Evolutionary conservation across 352 stramenopile species (phyloP).

Genomic region (Globisporangium barbulae): DNA sequence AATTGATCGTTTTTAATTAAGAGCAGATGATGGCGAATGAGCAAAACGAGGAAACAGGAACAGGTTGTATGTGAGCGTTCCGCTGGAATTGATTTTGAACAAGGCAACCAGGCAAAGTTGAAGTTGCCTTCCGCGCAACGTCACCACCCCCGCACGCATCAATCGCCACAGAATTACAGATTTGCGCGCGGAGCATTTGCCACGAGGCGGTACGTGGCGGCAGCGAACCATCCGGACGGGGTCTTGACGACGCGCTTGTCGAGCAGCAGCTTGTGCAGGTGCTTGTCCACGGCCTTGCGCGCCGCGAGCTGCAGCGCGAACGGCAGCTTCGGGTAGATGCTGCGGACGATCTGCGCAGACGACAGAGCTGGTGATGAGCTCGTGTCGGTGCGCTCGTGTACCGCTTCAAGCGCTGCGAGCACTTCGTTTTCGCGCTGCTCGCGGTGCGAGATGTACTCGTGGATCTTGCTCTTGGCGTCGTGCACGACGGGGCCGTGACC

Average conservation of each 20-base stretch:
- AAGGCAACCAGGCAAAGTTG: neutral
- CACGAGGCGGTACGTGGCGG: conserved; percentile 6
- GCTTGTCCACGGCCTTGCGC: conserved; percentile 50
- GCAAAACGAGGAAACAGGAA: neutral
- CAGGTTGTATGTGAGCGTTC: neutral
- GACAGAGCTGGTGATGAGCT: conserved; percentile 20
- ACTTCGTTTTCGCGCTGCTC: conserved; percentile 70
- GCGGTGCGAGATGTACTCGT: conserved; percentile 76
- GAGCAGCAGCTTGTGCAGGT: conserved; percentile 57
- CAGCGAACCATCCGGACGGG: neutral
- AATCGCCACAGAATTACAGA: neutral
- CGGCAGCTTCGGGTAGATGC: conserved; percentile 56
- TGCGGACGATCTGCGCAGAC: conserved; percentile 40
- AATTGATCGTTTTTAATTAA: conserved; percentile 1
- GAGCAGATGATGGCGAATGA: neutral
- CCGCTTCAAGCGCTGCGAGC: conserved; percentile 32
- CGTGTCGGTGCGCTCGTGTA: neutral
- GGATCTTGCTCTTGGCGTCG: conserved; percentile 62
- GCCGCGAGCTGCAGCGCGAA: conserved; percentile 51
- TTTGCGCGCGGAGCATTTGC: neutral
- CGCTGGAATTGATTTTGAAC: neutral
- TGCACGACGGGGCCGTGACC: conserved; percentile 69
- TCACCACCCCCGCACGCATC: neutral
- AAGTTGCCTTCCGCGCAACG: neutral
- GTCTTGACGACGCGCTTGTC: conserved; percentile 29